phyloP scores from a whole-genome alignment of 495 filamentous ascomycete genomes.

The Podospora appendiculata region DNA sequence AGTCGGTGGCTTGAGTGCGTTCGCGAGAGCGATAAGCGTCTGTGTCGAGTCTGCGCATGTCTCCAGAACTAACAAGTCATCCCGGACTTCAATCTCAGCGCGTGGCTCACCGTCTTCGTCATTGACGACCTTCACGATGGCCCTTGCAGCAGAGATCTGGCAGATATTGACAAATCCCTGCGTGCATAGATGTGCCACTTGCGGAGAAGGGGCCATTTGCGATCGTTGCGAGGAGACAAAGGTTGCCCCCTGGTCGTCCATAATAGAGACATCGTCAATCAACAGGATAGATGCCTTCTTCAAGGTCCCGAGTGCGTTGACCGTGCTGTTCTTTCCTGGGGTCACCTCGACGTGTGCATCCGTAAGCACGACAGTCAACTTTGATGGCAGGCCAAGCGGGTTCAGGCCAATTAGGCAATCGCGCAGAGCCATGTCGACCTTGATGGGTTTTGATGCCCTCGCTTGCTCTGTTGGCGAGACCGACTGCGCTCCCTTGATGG shows the following conservation, averaged over 20 bases:
- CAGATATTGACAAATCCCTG: slow-evolving; percentile 79
- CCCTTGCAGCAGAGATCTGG: slow-evolving; percentile 71
- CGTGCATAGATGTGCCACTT: slow-evolving; percentile 57
- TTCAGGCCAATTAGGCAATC: slow-evolving; percentile 84
- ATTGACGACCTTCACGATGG: slow-evolving; percentile 45
- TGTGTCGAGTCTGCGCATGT: slow-evolving; percentile 96
- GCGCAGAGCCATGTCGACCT: slow-evolving; percentile 63
- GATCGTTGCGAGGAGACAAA: slow-evolving; percentile 33
- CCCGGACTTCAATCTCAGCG: slow-evolving; percentile 71
- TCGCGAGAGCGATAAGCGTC: slow-evolving; percentile 74
- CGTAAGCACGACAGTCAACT: slow-evolving; percentile 68
- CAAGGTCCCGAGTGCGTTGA: slow-evolving; percentile 56
- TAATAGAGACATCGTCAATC: slow-evolving; percentile 63
- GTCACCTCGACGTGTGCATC: slow-evolving; percentile 59
- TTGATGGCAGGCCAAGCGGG: slow-evolving; percentile 65
- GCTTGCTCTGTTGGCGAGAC: slow-evolving; percentile 9
- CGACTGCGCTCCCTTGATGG: slow-evolving; percentile 25
- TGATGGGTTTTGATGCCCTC: slow-evolving; percentile 39
- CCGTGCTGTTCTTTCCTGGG: slow-evolving; percentile 52
- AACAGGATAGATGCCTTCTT: slow-evolving; percentile 75
- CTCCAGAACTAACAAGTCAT: slow-evolving; percentile 84
- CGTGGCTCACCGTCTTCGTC: slow-evolving; percentile 50
- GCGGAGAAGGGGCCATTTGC: slow-evolving; percentile 44
- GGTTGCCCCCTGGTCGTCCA: slow-evolving; percentile 39
- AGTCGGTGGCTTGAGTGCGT: slow-evolving; percentile 73